phyloP scores from a whole-genome alignment of 768 basidiomycete species.

The Phaffia australis region DNA sequence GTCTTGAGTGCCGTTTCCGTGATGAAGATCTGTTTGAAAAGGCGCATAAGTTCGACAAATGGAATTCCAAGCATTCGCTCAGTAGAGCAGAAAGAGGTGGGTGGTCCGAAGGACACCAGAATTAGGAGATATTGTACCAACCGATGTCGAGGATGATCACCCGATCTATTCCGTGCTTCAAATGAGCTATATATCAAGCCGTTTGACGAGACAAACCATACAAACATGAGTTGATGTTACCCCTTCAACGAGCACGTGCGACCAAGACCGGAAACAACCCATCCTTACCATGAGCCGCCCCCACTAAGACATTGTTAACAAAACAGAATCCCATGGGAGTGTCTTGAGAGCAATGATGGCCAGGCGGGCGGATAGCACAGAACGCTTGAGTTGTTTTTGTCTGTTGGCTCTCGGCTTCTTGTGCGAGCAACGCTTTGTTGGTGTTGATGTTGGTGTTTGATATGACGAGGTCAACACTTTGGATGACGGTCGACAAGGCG shows the following conservation, averaged over 20 bases:
- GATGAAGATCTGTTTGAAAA: conserved; percentile 7
- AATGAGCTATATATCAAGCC: conserved; percentile 51
- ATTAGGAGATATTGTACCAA: conserved; percentile 32
- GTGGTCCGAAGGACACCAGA: neutral
- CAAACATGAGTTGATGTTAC: neutral
- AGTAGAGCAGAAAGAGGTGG: neutral
- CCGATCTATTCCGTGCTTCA: conserved; percentile 64
- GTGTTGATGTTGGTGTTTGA: neutral
- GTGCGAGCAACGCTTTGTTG: neutral
- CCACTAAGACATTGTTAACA: conserved; percentile 84
- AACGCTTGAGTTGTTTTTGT: conserved; percentile 46
- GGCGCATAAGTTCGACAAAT: neutral
- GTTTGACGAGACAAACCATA: neutral
- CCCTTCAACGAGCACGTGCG: neutral
- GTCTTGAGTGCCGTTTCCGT: conserved; percentile 90
- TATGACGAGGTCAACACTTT: conserved; percentile 65
- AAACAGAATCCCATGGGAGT: conserved; percentile 90
- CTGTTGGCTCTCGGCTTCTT: neutral
- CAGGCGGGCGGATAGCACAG: conserved; percentile 77
- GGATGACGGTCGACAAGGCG: conserved; percentile 54
- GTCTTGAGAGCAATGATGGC: conserved; percentile 88
- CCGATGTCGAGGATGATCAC: conserved; percentile 85
- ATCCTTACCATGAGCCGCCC: conserved; percentile 69
- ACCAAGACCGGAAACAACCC: neutral
- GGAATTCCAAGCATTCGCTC: neutral